phyloP scores from a whole-genome alignment of 2,329 filamentous ascomycete genomes.

The Rosellinia necatrix region DNA sequence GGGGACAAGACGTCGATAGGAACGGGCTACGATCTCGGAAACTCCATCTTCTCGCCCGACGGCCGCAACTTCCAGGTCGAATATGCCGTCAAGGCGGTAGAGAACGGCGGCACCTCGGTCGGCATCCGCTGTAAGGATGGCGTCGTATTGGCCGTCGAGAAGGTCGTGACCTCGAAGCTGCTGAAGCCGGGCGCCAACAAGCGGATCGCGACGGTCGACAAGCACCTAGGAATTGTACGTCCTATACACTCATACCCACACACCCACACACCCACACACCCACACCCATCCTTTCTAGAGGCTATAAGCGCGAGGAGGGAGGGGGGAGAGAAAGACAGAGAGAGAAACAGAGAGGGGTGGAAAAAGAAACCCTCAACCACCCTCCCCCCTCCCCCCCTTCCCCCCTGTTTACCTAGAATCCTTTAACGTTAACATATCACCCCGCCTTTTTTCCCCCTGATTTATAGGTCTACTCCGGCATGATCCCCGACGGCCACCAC shows the following conservation, averaged over 20 bases:
- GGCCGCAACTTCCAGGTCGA: conserved; percentile 99
- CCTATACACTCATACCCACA: not conserved
- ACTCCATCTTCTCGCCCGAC: conserved; percentile 99
- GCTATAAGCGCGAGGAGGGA: too few relatives aligned
- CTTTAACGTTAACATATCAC: not conserved
- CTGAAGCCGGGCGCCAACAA: conserved; percentile 96
- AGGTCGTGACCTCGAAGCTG: conserved; percentile 93
- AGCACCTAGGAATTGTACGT: conserved; percentile 89
- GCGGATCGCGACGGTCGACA: conserved; percentile 92
- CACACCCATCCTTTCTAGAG: too few relatives aligned
- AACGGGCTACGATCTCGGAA: conserved; percentile 98
- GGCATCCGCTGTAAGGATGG: conserved; percentile 98
- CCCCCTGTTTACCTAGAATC: conserved; percentile 1
- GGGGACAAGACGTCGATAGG: conserved; percentile 89
- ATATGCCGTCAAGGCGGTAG: conserved; percentile 97
- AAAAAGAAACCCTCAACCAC: too few relatives aligned
- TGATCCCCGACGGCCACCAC: conserved; percentile 93
- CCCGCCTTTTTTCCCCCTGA: not conserved
- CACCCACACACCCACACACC: not conserved
- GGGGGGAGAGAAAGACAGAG: too few relatives aligned
- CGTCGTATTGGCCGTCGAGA: conserved; percentile 94
- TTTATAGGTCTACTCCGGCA: conserved; percentile 85
- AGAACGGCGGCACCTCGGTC: conserved; percentile 95
- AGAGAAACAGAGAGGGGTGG: too few relatives aligned
- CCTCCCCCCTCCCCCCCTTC: not conserved